phyloP scores from a whole-genome alignment of 2,329 filamentous ascomycete genomes.

The Myriangium duriaei region DNA sequence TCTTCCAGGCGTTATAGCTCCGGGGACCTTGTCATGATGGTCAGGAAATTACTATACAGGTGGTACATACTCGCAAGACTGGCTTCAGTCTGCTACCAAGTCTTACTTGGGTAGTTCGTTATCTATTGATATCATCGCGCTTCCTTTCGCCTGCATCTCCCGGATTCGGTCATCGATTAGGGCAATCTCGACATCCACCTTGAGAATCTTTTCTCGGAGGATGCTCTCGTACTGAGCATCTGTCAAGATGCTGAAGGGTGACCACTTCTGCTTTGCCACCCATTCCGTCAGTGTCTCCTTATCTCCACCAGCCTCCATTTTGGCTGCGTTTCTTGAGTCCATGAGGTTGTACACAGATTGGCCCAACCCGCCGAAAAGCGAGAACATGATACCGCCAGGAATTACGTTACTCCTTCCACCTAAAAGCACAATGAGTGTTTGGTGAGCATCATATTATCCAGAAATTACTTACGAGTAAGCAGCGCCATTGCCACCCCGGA shows the following conservation, averaged over 20 bases:
- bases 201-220: constrained; percentile 57
- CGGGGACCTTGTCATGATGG: no score
- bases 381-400: constrained; percentile 48
- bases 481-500: constrained; percentile 44
- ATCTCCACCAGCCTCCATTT: constrained; percentile 19
- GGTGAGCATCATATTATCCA: background rate
- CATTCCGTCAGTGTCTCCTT: constrained; percentile 33
- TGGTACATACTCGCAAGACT: no score
- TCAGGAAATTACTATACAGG: no score
- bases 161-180: constrained; percentile 65
- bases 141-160: constrained; percentile 25
- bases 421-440: constrained; percentile 21
- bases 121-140: no score
- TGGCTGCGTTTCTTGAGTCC: constrained; percentile 24
- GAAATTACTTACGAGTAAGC: constrained; percentile 34
- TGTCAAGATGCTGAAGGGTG: constrained; percentile 55
- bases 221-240: constrained; percentile 62
- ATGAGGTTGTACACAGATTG: constrained; percentile 44
- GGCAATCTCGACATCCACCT: constrained; percentile 63
- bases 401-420: constrained; percentile 42
- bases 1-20: no score
- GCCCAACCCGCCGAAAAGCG: constrained; percentile 43
- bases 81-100: no score
- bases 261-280: constrained; percentile 52
- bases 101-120: no score